Base-by-base conservation (phyloP, 106 monocot genomes). In the Allium sativum region DNA sequence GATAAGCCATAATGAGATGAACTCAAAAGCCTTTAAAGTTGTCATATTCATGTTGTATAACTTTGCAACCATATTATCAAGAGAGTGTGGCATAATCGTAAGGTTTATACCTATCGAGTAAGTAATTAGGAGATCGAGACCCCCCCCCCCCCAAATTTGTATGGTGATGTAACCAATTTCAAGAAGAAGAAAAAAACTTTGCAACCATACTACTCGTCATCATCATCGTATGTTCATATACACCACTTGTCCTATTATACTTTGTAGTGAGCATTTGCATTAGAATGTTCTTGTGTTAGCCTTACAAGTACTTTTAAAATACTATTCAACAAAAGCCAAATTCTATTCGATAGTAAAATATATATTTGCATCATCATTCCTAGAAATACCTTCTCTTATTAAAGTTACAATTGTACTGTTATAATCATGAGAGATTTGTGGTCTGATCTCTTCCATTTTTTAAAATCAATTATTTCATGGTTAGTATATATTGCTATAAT, bases 1-100 rank as follows among this genome's bases (percentile, higher is more conserved):
- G 48, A 51, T 48, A 65, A 52, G 48, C 21, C 65, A 65, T 40
- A 52, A 65, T 65, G 52, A 65, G 52, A 52, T 65, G 48, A 7
- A 65, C 65, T 65, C 51, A 52, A 52, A 65, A 65, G 21, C 65
- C 65, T 22, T 65, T 50, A 21, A 52, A 52, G 52, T 65, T 7
- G 10, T 22, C 65, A 65, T 65, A 42, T 54, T 15, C 50, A 14
- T 62, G 15, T 12, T 17, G 7, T 54, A 52, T 43, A 53, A 42
- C 8, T 52, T 52, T 21, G 48, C 21, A 7, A 50, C 20, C 65
- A 50, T 50, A 31, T 65, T 21, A 65, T 12, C n/a, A n/a, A n/a
- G n/a, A n/a, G n/a, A n/a, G n/a, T n/a, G n/a, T n/a, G n/a, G n/a
- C n/a, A n/a, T n/a, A n/a, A n/a, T n/a, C n/a, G n/a, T n/a, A n/a